Conservation (phyloP, 306 rosid genomes). For the Lithocarpus polystachyus region DNA sequence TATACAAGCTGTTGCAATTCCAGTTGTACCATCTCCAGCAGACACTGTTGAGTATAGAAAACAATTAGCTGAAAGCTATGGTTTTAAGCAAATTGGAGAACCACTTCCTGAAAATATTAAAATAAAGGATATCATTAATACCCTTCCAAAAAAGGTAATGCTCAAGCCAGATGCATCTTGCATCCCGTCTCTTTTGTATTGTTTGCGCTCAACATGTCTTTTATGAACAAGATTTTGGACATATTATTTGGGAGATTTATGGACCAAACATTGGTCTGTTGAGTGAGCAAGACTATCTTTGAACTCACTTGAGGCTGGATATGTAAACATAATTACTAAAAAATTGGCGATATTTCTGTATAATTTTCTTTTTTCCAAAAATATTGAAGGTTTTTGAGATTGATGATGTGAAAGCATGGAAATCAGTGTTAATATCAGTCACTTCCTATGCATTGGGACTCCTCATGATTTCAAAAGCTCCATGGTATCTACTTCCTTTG, state of each 20-base stretch:
- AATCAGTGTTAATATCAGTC: constrained; percentile 71
- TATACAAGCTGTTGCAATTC: constrained; percentile 70
- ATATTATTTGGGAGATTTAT: constrained; percentile 4
- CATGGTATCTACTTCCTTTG: constrained; percentile 95
- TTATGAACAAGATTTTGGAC: background rate
- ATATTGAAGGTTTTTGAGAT: constrained; percentile 75
- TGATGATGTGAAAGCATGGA: constrained; percentile 78
- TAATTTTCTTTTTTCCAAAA: constrained; percentile 8
- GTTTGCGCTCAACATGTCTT: background rate
- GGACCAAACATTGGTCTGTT: background rate
- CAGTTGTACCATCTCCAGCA: constrained; percentile 51
- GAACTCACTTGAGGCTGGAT: background rate
- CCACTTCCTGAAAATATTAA: constrained; percentile 71
- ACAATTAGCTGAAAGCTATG: constrained; percentile 69
- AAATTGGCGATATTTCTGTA: background rate
- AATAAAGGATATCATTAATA: constrained; percentile 63
- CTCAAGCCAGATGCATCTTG: background rate
- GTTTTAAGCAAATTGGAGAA: constrained; percentile 77
- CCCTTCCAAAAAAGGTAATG: constrained; percentile 85
- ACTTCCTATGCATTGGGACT: constrained; percentile 88
- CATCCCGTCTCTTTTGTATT: constrained; percentile 3
- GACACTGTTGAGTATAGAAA: constrained; percentile 62
- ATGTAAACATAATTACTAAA: background rate
- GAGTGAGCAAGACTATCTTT: background rate
- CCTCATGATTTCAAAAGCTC: constrained; percentile 78